Evolutionary conservation across 768 basidiomycete species (phyloP).

Genomic region (Pulveroboletus sp.): DNA sequence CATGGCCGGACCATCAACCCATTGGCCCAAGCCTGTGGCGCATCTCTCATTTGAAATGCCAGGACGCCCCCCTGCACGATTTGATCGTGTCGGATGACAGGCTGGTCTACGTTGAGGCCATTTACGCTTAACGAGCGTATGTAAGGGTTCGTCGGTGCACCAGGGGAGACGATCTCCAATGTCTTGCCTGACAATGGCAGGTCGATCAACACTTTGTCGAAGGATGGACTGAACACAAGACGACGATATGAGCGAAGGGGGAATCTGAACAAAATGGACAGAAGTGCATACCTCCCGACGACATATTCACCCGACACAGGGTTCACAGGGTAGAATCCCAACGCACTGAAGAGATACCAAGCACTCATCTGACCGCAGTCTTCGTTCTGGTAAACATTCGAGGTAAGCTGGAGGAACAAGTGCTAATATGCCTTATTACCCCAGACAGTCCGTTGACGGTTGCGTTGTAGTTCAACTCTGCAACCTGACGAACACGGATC

Average conservation of each 20-base stretch:
- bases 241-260: not conserved
- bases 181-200: constrained; percentile 38
- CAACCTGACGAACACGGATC: constrained; percentile 65
- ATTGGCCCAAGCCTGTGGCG: constrained; percentile 42
- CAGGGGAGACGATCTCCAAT: constrained; percentile 51
- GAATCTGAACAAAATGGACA: not conserved
- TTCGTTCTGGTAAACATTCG: constrained; percentile 53
- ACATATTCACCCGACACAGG: constrained; percentile 73
- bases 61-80: constrained; percentile 54
- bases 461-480: constrained; percentile 57
- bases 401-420: not conserved
- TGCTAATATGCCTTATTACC: constrained; percentile 36
- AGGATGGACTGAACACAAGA: constrained; percentile 40
- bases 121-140: constrained; percentile 57
- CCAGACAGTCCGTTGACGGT: constrained; percentile 69
- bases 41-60: constrained; percentile 60
- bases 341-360: constrained; percentile 78
- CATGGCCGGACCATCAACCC: not conserved
- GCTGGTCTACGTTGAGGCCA: constrained; percentile 37
- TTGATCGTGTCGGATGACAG: constrained; percentile 58
- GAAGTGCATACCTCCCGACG: constrained; percentile 55
- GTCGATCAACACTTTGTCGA: constrained; percentile 48
- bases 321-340: constrained; percentile 85
- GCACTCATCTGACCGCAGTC: constrained; percentile 91
- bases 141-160: constrained; percentile 57